These are phyloP conservation scores for Kwoniella shandongensis DNA, from an alignment of 768 basidiomycete species.

Conservation along the genomic window DNA sequence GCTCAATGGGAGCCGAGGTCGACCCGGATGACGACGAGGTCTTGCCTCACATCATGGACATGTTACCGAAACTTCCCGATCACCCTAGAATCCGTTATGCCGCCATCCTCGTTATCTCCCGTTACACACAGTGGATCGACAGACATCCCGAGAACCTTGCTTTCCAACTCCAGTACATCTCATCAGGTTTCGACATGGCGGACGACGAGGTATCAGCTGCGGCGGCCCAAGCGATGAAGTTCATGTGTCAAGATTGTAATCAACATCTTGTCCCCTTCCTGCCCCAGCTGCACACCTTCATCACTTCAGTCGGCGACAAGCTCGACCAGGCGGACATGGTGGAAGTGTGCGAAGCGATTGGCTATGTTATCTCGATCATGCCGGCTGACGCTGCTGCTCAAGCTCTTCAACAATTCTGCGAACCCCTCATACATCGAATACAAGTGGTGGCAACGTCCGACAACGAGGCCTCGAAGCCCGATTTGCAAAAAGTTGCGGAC, in stretches of 20 bases:
- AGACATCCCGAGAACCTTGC: constrained; percentile 81
- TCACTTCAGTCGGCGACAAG: constrained; percentile 73
- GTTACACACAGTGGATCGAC: constrained; percentile 97
- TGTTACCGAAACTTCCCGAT: constrained; percentile 81
- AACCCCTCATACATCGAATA: constrained; percentile 76
- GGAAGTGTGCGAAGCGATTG: constrained; percentile 93
- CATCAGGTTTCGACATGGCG: constrained; percentile 79
- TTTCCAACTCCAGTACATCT: constrained; percentile 84
- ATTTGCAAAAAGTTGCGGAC: constrained; percentile 72
- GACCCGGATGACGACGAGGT: constrained; percentile 76
- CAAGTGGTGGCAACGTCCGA: constrained; percentile 65
- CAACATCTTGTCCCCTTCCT: constrained; percentile 90
- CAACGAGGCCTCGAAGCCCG: constrained; percentile 65
- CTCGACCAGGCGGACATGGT: constrained; percentile 81
- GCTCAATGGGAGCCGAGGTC: constrained; percentile 95
- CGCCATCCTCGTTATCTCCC: constrained; percentile 86
- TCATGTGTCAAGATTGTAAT: constrained; percentile 95
- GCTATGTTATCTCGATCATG: constrained; percentile 92
- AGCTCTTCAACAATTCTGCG: constrained; percentile 79
- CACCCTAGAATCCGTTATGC: constrained; percentile 95
- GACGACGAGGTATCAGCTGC: constrained; percentile 79
- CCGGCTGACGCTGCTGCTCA: constrained; percentile 81
- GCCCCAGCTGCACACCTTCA: constrained; percentile 85
- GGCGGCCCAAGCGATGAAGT: constrained; percentile 92
- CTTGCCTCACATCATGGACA: constrained; percentile 94